Conservation (phyloP, 805 yeast species). For the Wickerhamomyces bisporus region DNA sequence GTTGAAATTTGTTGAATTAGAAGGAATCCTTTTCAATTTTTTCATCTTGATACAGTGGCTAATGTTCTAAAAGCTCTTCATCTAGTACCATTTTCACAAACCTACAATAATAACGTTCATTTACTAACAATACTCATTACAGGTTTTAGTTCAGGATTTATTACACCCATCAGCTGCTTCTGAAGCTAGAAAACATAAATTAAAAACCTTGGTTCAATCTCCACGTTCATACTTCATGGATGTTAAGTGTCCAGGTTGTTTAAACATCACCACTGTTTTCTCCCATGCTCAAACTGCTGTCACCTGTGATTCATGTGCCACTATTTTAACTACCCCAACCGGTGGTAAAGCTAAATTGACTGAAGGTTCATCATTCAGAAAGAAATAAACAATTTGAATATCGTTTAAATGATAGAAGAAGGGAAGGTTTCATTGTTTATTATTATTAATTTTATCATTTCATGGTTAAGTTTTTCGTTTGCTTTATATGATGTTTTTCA, state of each 20-base stretch:
- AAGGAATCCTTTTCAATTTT: too few species aligned
- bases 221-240: slow-evolving; percentile 99
- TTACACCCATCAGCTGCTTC: slow-evolving; percentile 96
- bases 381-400: slow-evolving; percentile 60
- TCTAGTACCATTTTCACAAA: too few species aligned
- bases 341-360: slow-evolving; percentile 99
- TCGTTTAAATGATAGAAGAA: background rate
- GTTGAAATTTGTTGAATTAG: too few species aligned
- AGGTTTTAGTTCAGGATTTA: slow-evolving; percentile 99
- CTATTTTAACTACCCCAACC: slow-evolving; percentile 97
- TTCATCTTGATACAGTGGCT: too few species aligned
- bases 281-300: slow-evolving; percentile 99
- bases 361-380: slow-evolving; percentile 99
- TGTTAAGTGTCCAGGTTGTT: slow-evolving; percentile 99
- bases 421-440: background rate
- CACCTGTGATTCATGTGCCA: slow-evolving; percentile 97
- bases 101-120: too few species aligned
- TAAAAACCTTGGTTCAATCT: slow-evolving; percentile 92
- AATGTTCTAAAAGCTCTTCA: too few species aligned
- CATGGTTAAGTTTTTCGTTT: background rate
- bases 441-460: background rate
- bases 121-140: slow-evolving; percentile 23
- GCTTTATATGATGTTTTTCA: background rate
- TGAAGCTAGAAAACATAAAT: slow-evolving; percentile 96
- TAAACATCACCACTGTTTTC: slow-evolving; percentile 98